phyloP scores from a whole-genome alignment of 805 yeast genomes.

The Ogataea paraovalis region DNA sequence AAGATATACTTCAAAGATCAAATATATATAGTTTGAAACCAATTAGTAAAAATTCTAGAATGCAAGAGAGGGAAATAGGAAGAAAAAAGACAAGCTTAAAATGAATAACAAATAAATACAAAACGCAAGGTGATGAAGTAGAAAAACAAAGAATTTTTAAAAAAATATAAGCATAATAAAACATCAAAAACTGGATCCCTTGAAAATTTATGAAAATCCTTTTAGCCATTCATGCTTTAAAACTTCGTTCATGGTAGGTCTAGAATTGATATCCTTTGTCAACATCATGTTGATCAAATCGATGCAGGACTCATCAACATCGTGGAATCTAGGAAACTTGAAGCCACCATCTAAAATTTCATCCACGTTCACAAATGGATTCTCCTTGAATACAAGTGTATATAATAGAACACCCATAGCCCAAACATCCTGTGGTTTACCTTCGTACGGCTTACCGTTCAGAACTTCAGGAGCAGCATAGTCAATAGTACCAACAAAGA shows the following conservation, averaged over 20 bases:
- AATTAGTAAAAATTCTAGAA: neutral
- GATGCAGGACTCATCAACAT: slow-evolving; percentile 58
- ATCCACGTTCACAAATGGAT: slow-evolving; percentile 93
- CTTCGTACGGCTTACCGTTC: slow-evolving; percentile 83
- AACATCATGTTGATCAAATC: slow-evolving; percentile 61
- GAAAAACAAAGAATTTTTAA: neutral
- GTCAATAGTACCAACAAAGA: slow-evolving; percentile 95
- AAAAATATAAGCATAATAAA: neutral
- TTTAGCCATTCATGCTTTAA: slow-evolving; percentile 66
- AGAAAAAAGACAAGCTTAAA: neutral
- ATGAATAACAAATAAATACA: neutral
- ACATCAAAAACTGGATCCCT: neutral
- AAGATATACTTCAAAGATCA: neutral
- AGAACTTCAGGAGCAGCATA: slow-evolving; percentile 97
- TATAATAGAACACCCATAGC: slow-evolving; percentile 89
- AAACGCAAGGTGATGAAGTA: neutral
- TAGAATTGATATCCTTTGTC: slow-evolving; percentile 55
- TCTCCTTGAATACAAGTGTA: slow-evolving; percentile 87
- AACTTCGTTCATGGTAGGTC: slow-evolving; percentile 76
- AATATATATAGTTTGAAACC: neutral
- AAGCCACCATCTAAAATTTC: slow-evolving; percentile 91
- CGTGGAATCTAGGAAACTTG: slow-evolving; percentile 52
- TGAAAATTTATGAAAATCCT: slow-evolving; percentile 22
- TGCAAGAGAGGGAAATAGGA: neutral
- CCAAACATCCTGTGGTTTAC: slow-evolving; percentile 96